Conservation (phyloP, 2,329 filamentous ascomycete genomes). For the Verticillium zaregamsianum region DNA sequence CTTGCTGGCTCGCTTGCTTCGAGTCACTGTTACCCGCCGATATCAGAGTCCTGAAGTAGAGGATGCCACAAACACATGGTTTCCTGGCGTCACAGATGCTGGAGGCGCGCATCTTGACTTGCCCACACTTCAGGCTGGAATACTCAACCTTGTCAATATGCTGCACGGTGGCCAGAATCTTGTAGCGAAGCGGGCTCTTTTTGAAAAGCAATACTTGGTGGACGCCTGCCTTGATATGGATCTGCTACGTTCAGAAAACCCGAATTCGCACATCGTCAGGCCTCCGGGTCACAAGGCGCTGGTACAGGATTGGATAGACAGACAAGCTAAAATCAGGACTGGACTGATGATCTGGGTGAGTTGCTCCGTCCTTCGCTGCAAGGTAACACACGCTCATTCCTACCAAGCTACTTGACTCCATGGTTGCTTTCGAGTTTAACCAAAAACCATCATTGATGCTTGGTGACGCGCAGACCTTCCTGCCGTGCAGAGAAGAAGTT, state of each 20-base stretch:
- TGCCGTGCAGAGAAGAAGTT: conserved; percentile 7
- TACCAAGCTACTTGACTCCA: conserved; percentile 8
- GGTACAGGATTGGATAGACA: conserved; percentile 1
- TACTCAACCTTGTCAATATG: neutral
- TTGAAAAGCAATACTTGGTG: neutral
- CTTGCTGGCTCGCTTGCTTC: neutral
- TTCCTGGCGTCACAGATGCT: neutral
- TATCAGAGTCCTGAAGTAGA: neutral
- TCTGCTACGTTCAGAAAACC: neutral
- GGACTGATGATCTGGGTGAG: conserved; percentile 13
- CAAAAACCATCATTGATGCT: conserved; percentile 5
- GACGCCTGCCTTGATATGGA: neutral
- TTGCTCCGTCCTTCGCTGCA: neutral
- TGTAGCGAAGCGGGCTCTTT: neutral
- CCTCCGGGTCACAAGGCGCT: neutral
- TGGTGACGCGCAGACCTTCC: conserved; percentile 4
- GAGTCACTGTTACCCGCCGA: neutral
- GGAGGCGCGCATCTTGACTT: neutral
- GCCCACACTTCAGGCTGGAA: neutral
- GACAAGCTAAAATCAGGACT: conserved; percentile 6
- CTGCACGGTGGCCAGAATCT: neutral
- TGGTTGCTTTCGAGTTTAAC: conserved; percentile 6
- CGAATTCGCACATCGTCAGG: neutral
- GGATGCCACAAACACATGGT: neutral
- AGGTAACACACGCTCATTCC: neutral